Evolutionary conservation across 1,139 yeast species (phyloP), one percentile per base, ranked within the genome.

Genomic region (Candida labiduridarum): DNA sequence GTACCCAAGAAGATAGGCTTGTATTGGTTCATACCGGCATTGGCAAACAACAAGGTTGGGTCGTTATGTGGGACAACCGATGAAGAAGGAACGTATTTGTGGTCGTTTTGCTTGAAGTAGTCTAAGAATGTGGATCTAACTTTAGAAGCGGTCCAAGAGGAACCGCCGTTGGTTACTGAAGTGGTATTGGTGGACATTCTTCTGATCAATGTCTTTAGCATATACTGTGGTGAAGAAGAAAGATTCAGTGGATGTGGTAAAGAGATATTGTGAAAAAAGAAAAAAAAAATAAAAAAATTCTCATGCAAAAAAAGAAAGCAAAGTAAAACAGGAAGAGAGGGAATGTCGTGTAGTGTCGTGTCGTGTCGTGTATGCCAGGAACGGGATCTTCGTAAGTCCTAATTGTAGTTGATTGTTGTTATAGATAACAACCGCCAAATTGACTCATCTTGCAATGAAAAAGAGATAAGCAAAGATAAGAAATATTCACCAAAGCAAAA

Each of bases 21-120:
- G 73, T 91, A 94, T 74, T 94, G 99, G 75, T 94, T 94, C 98
- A 91, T 92, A 71, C 98, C 99, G 52, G 99, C 98, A 68, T 94
- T 94, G 64, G 98, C 96, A 65, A 94, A 92, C 57, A 94, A 76
- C 58, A 92, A 80, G 15, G 98, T 92, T 49, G 99, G 99, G 68
- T 94, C 99, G 72, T 94, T 97, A 68, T 87, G 96, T 50, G 99
- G 99, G 52, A 94, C 87, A 36, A 94, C 98, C 1, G 97, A 89
- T 4, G 98, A 91, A 1, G 96, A 87, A 33, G 97, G 91, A 48
- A 94, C 94, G 68, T 79, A 91, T 1, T 84, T 83, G 69, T 94
- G 99, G 22, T 77, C 78, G 46, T 77, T 73, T 47, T 79, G 77
- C 61, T 83, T 80, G 74, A 94, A 94, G 66, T 74, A 94, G 56